Evolutionary conservation across 2,329 filamentous ascomycete species (phyloP).

Genomic region (Fusarium haematococcum): DNA sequence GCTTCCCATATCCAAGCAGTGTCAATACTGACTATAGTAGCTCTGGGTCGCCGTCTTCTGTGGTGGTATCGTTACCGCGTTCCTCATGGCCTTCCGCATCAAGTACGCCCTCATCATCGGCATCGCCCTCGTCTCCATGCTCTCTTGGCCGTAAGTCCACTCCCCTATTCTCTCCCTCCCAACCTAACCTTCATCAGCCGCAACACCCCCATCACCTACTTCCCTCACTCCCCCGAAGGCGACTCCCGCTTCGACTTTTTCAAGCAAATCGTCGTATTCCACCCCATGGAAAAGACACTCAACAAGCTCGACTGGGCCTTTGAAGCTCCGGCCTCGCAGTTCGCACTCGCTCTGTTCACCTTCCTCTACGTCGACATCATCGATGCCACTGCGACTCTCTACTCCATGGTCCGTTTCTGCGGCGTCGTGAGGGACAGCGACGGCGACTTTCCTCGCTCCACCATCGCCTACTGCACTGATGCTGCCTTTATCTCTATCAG

Average conservation of each 20-base stretch:
- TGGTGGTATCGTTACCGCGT: conserved; percentile 81
- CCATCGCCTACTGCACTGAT: conserved; percentile 81
- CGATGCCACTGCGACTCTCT: conserved; percentile 81
- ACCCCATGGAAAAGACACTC: conserved; percentile 74
- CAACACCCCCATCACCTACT: conserved; percentile 77
- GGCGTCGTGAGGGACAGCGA: conserved; percentile 72
- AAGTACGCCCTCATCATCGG: conserved; percentile 82
- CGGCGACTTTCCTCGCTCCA: conserved; percentile 88
- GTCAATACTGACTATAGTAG: conserved; percentile 49
- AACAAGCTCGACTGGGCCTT: conserved; percentile 76
- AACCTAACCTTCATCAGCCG: conserved; percentile 57
- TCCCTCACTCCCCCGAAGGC: conserved; percentile 74
- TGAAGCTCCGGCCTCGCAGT: conserved; percentile 66
- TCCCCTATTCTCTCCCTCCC: not conserved
- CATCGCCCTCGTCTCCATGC: conserved; percentile 76
- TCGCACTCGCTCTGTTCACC: conserved; percentile 78
- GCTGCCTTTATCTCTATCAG: conserved; percentile 79
- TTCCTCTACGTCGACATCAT: conserved; percentile 86
- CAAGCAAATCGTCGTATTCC: conserved; percentile 77
- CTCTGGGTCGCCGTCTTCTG: conserved; percentile 89
- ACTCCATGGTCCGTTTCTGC: conserved; percentile 84
- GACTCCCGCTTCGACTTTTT: conserved; percentile 77
- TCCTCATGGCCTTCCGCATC: conserved; percentile 83
- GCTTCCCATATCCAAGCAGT: not conserved
- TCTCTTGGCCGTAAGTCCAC: conserved; percentile 76